A percentile compares a stretch with the other conserved stretches of the same genome.
Conservation (phyloP, 2,329 filamentous ascomycete genomes). For the Fusarium tanahbumbuense region DNA sequence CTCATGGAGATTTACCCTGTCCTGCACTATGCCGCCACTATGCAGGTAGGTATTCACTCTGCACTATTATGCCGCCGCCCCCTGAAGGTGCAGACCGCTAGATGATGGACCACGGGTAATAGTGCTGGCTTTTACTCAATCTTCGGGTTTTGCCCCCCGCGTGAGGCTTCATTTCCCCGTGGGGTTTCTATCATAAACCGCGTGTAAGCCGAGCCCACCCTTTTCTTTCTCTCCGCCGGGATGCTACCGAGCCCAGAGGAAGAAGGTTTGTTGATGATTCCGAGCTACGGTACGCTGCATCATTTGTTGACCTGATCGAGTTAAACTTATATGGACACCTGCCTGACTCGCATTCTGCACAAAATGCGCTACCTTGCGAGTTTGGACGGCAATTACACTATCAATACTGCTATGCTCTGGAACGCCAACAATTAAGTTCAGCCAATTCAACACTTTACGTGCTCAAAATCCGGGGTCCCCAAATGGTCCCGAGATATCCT, state of each 20-base stretch:
- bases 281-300: conserved; percentile 5
- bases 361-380: background rate
- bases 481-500: conserved; percentile 20
- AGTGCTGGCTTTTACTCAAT: conserved; percentile 10
- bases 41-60: conserved; percentile 13
- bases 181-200: conserved; percentile 24
- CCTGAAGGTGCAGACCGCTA: conserved; percentile 31
- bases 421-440: conserved; percentile 1
- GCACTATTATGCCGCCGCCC: background rate
- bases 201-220: conserved; percentile 37
- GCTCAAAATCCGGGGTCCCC: conserved; percentile 4
- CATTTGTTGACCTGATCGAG: conserved; percentile 2
- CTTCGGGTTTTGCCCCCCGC: conserved; percentile 25
- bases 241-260: conserved; percentile 19
- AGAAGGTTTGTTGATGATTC: conserved; percentile 11
- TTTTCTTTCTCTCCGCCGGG: conserved; percentile 23
- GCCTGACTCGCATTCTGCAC: conserved; percentile 15
- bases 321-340: conserved; percentile 8
- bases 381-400: background rate
- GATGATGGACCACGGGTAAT: conserved; percentile 14
- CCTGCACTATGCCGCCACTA: conserved; percentile 7
- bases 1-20: conserved; percentile 8
- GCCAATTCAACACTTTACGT: conserved; percentile 6
- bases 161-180: conserved; percentile 38
- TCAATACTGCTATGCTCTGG: background rate